Conservation (phyloP, 352 stramenopile species). For the Elongisporangium prolatum region DNA sequence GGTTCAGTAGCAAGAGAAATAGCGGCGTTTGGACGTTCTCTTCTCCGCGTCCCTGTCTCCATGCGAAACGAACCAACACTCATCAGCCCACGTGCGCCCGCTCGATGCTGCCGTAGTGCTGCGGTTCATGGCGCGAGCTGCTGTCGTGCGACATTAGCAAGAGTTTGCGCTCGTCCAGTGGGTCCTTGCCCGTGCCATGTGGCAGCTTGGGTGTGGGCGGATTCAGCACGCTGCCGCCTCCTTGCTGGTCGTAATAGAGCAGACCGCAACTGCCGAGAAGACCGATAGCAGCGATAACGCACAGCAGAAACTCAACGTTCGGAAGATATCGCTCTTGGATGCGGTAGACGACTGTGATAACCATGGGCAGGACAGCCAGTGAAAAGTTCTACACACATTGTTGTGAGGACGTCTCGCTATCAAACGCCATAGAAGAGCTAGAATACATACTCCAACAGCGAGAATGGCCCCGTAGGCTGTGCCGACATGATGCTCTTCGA, state of each 20-base stretch:
- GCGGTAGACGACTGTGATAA: slow-evolving; percentile 29
- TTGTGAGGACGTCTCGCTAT: neutral
- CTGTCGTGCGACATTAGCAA: neutral
- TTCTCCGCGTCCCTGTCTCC: neutral
- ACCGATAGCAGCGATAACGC: slow-evolving; percentile 11
- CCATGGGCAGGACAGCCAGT: slow-evolving; percentile 34
- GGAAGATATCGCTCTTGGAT: slow-evolving; percentile 34
- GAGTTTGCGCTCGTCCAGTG: neutral
- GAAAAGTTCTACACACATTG: slow-evolving; percentile 29
- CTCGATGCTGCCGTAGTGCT: neutral
- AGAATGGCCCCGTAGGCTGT: slow-evolving; percentile 83
- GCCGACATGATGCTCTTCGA: slow-evolving; percentile 63
- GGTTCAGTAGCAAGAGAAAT: neutral
- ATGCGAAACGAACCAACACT: neutral
- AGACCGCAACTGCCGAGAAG: slow-evolving; percentile 12
- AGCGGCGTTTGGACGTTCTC: neutral
- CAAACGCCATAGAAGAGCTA: neutral
- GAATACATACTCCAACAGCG: slow-evolving; percentile 32
- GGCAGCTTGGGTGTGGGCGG: neutral
- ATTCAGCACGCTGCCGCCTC: neutral
- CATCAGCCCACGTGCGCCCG: neutral
- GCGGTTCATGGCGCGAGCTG: neutral
- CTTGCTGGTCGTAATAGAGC: neutral
- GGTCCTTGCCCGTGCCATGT: neutral
- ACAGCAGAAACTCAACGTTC: slow-evolving; percentile 32